phyloP scores from a whole-genome alignment of 1,284 basidiomycete genomes.

The Marasmius tenuissimus region DNA sequence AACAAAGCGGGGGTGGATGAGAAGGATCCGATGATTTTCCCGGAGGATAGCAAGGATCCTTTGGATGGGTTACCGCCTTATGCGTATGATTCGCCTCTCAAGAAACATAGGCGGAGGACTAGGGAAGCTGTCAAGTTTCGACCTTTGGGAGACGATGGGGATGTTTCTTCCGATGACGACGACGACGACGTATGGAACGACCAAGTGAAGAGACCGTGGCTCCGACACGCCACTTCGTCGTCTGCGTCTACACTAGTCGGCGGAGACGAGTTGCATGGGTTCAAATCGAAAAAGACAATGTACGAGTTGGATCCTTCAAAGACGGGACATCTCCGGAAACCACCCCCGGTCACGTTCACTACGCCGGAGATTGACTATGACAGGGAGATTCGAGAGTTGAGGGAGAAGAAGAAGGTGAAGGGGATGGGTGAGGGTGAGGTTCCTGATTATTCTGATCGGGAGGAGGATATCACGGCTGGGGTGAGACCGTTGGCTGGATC shows the following conservation, averaged over 20 bases:
- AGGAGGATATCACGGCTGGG: constrained; percentile 28
- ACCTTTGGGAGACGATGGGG: constrained; percentile 31
- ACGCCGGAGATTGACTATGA: constrained; percentile 20
- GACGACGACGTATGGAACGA: constrained; percentile 20
- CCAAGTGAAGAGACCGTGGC: constrained; percentile 21
- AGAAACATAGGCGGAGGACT: constrained; percentile 26
- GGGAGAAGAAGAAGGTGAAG: constrained; percentile 12
- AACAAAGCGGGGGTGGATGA: background rate
- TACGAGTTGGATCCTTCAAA: constrained; percentile 37
- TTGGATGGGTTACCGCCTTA: background rate
- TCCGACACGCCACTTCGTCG: constrained; percentile 19
- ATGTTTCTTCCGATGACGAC: constrained; percentile 38
- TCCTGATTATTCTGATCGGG: constrained; percentile 39
- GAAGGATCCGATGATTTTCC: constrained; percentile 26
- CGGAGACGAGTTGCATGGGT: constrained; percentile 9
- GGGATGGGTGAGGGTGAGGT: constrained; percentile 19
- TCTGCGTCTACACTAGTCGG: constrained; percentile 22
- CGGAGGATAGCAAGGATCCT: constrained; percentile 13
- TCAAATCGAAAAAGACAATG: constrained; percentile 22
- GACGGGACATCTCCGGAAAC: constrained; percentile 14
- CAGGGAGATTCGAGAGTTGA: constrained; percentile 20
- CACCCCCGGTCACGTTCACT: constrained; percentile 13
- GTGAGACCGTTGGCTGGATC: constrained; percentile 4
- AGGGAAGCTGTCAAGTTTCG: constrained; percentile 52
- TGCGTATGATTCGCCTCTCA: constrained; percentile 17